Evolutionary conservation across 306 rosid species (phyloP).

Genomic region (Lathyrus sativus): DNA sequence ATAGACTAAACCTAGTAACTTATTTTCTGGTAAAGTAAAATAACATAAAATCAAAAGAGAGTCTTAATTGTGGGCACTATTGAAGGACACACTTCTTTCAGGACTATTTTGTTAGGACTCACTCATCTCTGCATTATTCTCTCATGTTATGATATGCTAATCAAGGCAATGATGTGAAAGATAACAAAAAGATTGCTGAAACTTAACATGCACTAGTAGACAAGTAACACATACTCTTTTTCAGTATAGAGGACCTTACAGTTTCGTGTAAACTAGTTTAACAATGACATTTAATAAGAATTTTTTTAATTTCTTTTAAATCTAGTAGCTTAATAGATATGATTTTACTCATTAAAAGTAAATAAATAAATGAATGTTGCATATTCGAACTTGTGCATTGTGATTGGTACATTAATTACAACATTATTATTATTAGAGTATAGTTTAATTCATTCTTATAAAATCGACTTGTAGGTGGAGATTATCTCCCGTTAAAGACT

Average conservation of each 20-base stretch:
- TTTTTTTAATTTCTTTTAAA: not conserved
- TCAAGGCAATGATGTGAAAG: conserved; percentile 11
- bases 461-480: too few relatives aligned
- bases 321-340: too few relatives aligned
- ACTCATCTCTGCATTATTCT: conserved; percentile 16
- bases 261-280: too few relatives aligned
- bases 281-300: too few relatives aligned
- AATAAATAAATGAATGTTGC: too few relatives aligned
- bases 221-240: conserved; percentile 8
- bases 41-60: not conserved
- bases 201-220: not conserved
- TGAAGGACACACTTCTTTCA: conserved; percentile 30
- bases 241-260: too few relatives aligned
- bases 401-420: too few relatives aligned
- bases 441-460: too few relatives aligned
- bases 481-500: too few relatives aligned
- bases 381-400: too few relatives aligned
- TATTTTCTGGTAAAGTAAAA: not conserved
- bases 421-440: too few relatives aligned
- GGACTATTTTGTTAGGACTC: conserved; percentile 11
- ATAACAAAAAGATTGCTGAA: conserved; percentile 16
- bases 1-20: conserved; percentile 6
- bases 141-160: conserved; percentile 9
- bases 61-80: conserved; percentile 14
- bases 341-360: too few relatives aligned